Conservation (phyloP, 306 rosid species). For the Arachis hypogaea region DNA sequence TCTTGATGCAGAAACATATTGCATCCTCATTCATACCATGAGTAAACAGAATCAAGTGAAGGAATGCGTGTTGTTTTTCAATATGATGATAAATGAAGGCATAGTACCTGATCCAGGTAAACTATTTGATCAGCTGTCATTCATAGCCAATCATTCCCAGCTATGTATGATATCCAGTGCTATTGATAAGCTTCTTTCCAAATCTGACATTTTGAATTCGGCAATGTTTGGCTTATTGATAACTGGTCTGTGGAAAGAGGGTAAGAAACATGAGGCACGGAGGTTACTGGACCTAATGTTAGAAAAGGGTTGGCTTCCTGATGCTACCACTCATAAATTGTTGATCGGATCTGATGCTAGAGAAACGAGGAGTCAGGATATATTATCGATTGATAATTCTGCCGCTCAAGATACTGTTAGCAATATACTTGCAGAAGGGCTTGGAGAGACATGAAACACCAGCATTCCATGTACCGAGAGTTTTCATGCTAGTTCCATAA, state of each 20-base stretch:
- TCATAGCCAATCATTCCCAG: conserved; percentile 56
- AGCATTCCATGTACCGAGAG: conserved; percentile 8
- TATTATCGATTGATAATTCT: conserved; percentile 36
- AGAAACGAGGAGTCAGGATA: conserved; percentile 40
- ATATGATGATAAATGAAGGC: conserved; percentile 66
- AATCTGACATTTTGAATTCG: conserved; percentile 51
- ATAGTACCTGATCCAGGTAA: conserved; percentile 62
- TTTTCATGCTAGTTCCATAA: conserved; percentile 2
- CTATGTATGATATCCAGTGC: conserved; percentile 57
- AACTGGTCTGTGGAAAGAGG: conserved; percentile 84
- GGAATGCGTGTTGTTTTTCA: conserved; percentile 62
- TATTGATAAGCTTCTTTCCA: conserved; percentile 48
- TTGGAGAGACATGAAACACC: conserved; percentile 49
- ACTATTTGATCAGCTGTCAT: conserved; percentile 57
- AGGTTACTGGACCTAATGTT: conserved; percentile 73
- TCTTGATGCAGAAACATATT: conserved; percentile 62
- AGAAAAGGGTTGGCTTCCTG: conserved; percentile 92
- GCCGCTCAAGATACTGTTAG: conserved; percentile 63
- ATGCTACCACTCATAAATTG: conserved; percentile 72
- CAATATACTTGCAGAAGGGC: conserved; percentile 75
- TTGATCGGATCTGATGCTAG: conserved; percentile 64
- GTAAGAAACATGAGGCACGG: conserved; percentile 54
- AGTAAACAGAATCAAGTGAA: conserved; percentile 50
- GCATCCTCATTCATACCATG: conserved; percentile 66
- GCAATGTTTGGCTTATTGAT: conserved; percentile 59